Evolutionary conservation across 2,329 filamentous ascomycete species (phyloP), one percentile per base, ranked within the genome.

Genomic region (Ceratocystis alfenasii): DNA sequence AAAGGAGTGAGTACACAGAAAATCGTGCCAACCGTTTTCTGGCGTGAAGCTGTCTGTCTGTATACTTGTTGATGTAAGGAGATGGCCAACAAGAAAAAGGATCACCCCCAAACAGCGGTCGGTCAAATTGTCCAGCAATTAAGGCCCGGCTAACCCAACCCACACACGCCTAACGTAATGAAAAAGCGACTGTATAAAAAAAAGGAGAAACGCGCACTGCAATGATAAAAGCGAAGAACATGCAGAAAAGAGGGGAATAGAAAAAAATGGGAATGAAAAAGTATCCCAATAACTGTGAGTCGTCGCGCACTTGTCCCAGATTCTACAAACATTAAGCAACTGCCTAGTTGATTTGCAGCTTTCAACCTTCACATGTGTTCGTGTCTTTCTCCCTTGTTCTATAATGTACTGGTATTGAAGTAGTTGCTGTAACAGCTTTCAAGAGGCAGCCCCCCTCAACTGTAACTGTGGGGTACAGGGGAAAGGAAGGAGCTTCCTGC

Each of bases 401-500:
- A 12, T 41, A 41, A 41, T 41, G 36, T 41, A 41, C 12, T 15
- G 6, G 17, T 20, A 53, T 53, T 53, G 48, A 53, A 10, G 48
- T 25, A 53, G n/a, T 53, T 53, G 20, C 48, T 57, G 53, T 30
- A 57, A 57, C 22, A 30, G 30, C 28, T n/a, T 57, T 22, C 20
- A 33, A 15, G 25, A 25, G 25, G 10, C 20, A 25, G 22, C 50
- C 25, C 25, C 12, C 25, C 20, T 25, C 20, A 15, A 25, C 22
- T 30, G 10, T 15, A 17, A n/a, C 53, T 28, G 53, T 57, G 53
- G 53, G 53, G 53, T 57, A 57, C 28, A 57, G 53, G 53, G 53
- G 28, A 30, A 57, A 57, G 53, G 25, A 57, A 30, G 22, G 25
- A 30, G 22, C 53, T 30, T 33, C 22, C 28, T 33, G 17, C 25